These are phyloP conservation scores for Hyphopichia wangnamkhiaoensis DNA, from an alignment of 1,139 yeast species.

Conservation along the genomic window DNA sequence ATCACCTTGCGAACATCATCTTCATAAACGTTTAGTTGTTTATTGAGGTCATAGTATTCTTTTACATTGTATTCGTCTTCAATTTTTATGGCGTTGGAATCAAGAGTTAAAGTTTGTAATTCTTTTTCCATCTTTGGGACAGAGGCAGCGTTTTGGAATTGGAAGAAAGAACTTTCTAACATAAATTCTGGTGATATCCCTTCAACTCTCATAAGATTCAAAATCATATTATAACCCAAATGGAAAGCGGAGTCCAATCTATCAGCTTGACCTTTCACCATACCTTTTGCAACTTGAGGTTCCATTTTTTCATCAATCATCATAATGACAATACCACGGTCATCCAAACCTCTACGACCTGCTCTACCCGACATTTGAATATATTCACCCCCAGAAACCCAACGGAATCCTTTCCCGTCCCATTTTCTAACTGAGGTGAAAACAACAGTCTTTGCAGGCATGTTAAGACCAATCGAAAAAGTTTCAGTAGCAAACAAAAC, in stretches of 20 bases:
- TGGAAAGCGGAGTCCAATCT: constrained; percentile 96
- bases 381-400: constrained; percentile 99
- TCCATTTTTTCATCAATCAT: constrained; percentile 99
- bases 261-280: constrained; percentile 99
- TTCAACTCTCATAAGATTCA: constrained; percentile 93
- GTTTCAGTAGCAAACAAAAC: constrained; percentile 98
- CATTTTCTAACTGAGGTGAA: constrained; percentile 96
- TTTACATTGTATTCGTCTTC: constrained; percentile 75
- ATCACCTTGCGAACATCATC: constrained; percentile 80
- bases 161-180: constrained; percentile 92
- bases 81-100: constrained; percentile 51
- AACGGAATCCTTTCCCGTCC: constrained; percentile 96
- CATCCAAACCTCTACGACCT: constrained; percentile 99
- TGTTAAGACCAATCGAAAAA: constrained; percentile 94
- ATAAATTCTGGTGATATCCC: constrained; percentile 98
- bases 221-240: constrained; percentile 94
- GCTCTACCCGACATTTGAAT: constrained; percentile 99
- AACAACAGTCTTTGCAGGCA: constrained; percentile 98
- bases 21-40: constrained; percentile 68
- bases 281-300: constrained; percentile 97
- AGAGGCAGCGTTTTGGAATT: constrained; percentile 89
- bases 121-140: constrained; percentile 81
- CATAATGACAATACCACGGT: constrained; percentile 97
- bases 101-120: constrained; percentile 51
- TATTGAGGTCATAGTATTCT: constrained; percentile 80